Evolutionary conservation across 2,329 filamentous ascomycete species (phyloP).

Genomic region (Tolypocladium endophyticum): DNA sequence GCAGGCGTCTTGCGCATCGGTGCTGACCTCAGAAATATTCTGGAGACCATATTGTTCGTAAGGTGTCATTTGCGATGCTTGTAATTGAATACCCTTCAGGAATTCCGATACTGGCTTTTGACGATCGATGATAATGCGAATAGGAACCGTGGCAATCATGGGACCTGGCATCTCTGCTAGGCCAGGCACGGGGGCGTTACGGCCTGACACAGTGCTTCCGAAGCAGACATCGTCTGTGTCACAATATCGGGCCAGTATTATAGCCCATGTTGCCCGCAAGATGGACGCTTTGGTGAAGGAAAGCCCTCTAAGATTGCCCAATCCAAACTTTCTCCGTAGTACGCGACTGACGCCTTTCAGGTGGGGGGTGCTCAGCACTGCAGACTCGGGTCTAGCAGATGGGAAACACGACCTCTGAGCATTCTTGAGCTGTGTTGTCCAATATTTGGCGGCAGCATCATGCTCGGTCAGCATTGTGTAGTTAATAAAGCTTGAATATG

Average conservation of each 20-base stretch:
- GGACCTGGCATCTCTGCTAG: slow-evolving; percentile 12
- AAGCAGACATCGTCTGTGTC: slow-evolving; percentile 12
- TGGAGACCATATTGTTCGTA: slow-evolving; percentile 6
- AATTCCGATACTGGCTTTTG: slow-evolving; percentile 5
- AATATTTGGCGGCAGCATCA: not conserved
- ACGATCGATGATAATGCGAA: slow-evolving; percentile 3
- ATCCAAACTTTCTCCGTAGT: not conserved
- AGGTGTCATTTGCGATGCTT: slow-evolving; percentile 6
- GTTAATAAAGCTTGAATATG: slow-evolving; percentile 1
- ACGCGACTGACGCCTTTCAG: not conserved
- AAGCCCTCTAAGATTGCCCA: not conserved
- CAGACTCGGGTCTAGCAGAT: not conserved
- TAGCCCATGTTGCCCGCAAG: slow-evolving; percentile 15
- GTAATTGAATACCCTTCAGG: slow-evolving; percentile 7
- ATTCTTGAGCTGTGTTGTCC: not conserved
- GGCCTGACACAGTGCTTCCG: slow-evolving; percentile 12
- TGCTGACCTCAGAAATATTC: slow-evolving; percentile 3
- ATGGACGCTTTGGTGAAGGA: not conserved
- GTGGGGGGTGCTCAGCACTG: not conserved
- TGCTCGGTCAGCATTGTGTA: not conserved
- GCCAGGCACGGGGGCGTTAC: slow-evolving; percentile 10
- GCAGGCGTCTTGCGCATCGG: slow-evolving; percentile 6
- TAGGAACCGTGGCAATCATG: slow-evolving; percentile 9
- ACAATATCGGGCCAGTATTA: slow-evolving; percentile 9
- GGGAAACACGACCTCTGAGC: not conserved